phyloP scores from a whole-genome alignment of 2,329 filamentous ascomycete species.

The Hortaea werneckii region DNA sequence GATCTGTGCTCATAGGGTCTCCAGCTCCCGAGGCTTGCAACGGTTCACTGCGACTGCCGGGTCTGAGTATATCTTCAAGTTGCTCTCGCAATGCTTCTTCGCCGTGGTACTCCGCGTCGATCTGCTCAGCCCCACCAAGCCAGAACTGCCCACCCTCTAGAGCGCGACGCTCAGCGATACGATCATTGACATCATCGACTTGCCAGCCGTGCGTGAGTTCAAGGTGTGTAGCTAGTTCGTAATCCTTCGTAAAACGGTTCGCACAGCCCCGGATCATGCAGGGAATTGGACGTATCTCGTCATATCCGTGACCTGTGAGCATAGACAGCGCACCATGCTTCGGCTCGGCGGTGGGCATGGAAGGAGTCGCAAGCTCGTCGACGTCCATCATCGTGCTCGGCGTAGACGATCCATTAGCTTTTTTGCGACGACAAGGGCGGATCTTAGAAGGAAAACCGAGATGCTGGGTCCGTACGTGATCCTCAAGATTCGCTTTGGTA shows the following conservation, averaged over 20 bases:
- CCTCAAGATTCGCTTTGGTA: constrained; percentile 68
- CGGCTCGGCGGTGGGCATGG: neutral
- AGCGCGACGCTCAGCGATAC: constrained; percentile 30
- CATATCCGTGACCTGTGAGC: constrained; percentile 49
- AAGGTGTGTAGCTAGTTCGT: constrained; percentile 49
- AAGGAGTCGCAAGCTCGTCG: constrained; percentile 3
- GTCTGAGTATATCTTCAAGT: neutral
- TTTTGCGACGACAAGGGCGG: constrained; percentile 9
- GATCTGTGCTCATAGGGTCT: neutral
- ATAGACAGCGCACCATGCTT: constrained; percentile 16
- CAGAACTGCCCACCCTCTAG: constrained; percentile 35
- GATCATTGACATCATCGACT: constrained; percentile 27
- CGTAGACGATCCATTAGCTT: neutral
- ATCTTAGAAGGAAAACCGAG: constrained; percentile 42
- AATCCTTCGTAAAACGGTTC: constrained; percentile 47
- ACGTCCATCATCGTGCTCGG: constrained; percentile 5
- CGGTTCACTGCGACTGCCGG: neutral
- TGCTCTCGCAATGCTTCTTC: neutral
- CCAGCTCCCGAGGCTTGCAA: neutral
- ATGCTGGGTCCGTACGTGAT: constrained; percentile 77
- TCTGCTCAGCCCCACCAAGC: constrained; percentile 27
- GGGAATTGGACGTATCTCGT: constrained; percentile 38
- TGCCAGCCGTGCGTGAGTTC: constrained; percentile 33
- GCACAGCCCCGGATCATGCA: constrained; percentile 43
- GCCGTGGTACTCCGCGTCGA: neutral